Conservation (phyloP, 768 basidiomycete species). For the Tulasnella calospora region DNA sequence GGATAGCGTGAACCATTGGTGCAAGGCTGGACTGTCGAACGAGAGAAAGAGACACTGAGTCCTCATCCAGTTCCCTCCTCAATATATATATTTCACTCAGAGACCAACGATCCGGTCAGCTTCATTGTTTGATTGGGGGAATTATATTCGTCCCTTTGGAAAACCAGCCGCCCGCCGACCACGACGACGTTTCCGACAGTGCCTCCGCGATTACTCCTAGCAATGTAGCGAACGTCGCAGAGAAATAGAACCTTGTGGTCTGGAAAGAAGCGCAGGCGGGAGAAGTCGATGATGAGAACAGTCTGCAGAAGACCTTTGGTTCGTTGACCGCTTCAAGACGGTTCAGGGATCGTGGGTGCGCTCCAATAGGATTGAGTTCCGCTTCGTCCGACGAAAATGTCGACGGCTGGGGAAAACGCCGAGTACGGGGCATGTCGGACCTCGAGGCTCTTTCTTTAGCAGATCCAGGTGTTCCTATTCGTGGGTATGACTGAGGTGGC, state of each 20-base stretch:
- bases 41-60: background rate
- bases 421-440: background rate
- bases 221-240: background rate
- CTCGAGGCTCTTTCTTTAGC: background rate
- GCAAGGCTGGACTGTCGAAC: background rate
- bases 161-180: background rate
- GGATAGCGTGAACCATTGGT: background rate
- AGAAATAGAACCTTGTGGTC: background rate
- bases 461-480: background rate
- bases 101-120: background rate
- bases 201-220: background rate
- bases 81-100: background rate
- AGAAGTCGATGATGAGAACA: constrained; percentile 1
- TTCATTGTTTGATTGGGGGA: background rate
- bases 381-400: background rate
- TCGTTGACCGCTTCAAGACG: background rate
- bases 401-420: background rate
- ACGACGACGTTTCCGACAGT: background rate
- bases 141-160: background rate
- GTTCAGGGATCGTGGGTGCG: constrained; percentile 7
- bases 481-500: background rate
- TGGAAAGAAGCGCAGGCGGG: background rate
- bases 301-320: background rate
- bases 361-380: constrained; percentile 3
- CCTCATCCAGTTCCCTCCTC: background rate